phyloP scores from a whole-genome alignment of 2,329 filamentous ascomycete species.

The Stemphylium beticola region DNA sequence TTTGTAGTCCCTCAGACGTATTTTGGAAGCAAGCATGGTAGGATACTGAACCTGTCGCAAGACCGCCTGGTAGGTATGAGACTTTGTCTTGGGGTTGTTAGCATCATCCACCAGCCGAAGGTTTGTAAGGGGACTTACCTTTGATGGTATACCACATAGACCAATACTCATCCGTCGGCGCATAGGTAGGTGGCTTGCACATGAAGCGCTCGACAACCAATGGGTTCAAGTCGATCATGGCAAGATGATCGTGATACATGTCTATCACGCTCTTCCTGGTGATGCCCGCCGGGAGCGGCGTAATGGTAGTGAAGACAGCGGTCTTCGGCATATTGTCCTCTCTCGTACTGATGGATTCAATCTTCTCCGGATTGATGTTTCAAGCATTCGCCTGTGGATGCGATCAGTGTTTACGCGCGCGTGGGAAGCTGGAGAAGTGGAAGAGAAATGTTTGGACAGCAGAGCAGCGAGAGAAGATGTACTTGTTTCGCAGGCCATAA shows the following conservation, averaged over 20 bases:
- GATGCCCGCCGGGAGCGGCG: slow-evolving; percentile 73
- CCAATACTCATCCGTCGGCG: slow-evolving; percentile 72
- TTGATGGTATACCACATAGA: slow-evolving; percentile 72
- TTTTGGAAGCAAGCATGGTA: slow-evolving; percentile 86
- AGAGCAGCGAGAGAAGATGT: slow-evolving; percentile 26
- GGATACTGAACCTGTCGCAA: slow-evolving; percentile 69
- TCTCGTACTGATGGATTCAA: background rate
- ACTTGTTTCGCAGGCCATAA: slow-evolving; percentile 35
- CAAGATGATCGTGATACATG: slow-evolving; percentile 77
- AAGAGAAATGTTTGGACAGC: slow-evolving; percentile 23
- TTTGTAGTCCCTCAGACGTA: slow-evolving; percentile 74
- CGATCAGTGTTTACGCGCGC: slow-evolving; percentile 14
- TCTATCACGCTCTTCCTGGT: slow-evolving; percentile 72
- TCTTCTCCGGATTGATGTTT: slow-evolving; percentile 9
- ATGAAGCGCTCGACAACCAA: slow-evolving; percentile 74
- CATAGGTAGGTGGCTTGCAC: slow-evolving; percentile 70
- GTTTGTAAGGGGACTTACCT: slow-evolving; percentile 28
- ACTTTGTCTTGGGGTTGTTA: slow-evolving; percentile 65
- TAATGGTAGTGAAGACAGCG: slow-evolving; percentile 77
- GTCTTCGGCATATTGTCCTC: slow-evolving; percentile 68
- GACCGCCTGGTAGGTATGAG: slow-evolving; percentile 71
- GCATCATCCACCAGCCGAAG: background rate
- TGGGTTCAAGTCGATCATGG: slow-evolving; percentile 89
- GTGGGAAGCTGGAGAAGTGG: slow-evolving; percentile 17
- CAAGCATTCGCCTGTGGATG: slow-evolving; percentile 7